Base-by-base conservation (phyloP, 805 yeast genomes). In the Cyberlindnera euphorbiae region DNA sequence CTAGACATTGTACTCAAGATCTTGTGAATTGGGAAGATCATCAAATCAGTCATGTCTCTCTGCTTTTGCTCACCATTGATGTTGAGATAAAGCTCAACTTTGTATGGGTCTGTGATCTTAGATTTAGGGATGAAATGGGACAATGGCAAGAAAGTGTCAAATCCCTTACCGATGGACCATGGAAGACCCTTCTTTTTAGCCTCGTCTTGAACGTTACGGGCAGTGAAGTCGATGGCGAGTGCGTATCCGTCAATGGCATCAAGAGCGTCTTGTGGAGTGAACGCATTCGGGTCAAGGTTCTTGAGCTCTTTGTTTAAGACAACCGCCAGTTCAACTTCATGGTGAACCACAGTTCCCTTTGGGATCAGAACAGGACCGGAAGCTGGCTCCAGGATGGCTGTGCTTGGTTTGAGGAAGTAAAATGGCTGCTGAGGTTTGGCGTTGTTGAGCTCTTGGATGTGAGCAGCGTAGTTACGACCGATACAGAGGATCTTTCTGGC, bases 381-480 rank as follows among this genome's bases (percentile, higher is more conserved):
- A 26, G 69, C 55, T 34, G 82, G 82, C 15, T 71, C 61, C 32
- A 93, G 68, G 16, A 88, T 70, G 6, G 95, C 71, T 5, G 95
- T 81, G 4, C 83, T 66, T 9, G 99, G 98, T 62, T 93, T 93
- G 46, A 89, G 64, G 58, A 93, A 93, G 69, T 82, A 93, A 50
- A 93, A 90, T 4, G 99, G 99, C 54, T 79, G 85, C 24, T 69
- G 65, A 3, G 99, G 97, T 15, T 74, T 70, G 17, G 75, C 61
- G 56, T 89, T 93, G 67, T 85, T 82, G 39, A 93, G 67, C 59
- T 93, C 99, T 44, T 82, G 75, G 56, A 88, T 85, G 53, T 93
- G 99, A 15, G 95, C 97, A n/a, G 87, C 94, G 58, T 88, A 93
- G 62, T 93, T 93, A 52, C 98, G 81, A 30, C 98, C 99, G 47